Evolutionary conservation across 2,329 filamentous ascomycete genomes (phyloP).

Genomic region (Raffaelea deltoideospora): DNA sequence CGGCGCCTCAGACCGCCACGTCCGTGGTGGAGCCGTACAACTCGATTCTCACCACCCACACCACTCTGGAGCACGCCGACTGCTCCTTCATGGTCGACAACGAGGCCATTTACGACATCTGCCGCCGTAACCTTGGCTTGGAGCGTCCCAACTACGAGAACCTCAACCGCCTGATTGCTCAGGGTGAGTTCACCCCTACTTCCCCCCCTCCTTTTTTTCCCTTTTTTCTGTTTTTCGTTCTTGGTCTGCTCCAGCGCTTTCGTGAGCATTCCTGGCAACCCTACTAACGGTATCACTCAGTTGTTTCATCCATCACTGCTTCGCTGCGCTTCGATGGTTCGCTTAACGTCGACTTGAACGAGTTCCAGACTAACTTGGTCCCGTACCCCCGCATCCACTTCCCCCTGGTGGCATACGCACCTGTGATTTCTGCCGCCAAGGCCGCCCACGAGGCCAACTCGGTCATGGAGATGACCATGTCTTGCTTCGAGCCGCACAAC

Average conservation of each 20-base stretch:
- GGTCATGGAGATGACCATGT: constrained; percentile 95
- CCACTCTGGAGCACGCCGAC: constrained; percentile 97
- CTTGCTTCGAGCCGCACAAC: constrained; percentile 99
- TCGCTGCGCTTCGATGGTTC: constrained; percentile 97
- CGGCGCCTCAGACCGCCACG: constrained; percentile 89
- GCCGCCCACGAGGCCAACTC: constrained; percentile 96
- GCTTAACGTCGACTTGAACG: constrained; percentile 97
- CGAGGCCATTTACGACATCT: constrained; percentile 99
- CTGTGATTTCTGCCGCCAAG: constrained; percentile 89
- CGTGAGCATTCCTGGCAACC: constrained; percentile 12
- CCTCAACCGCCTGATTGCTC: constrained; percentile 95
- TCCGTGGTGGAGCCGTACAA: constrained; percentile 99
- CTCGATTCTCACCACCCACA: constrained; percentile 97
- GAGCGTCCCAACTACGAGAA: constrained; percentile 98
- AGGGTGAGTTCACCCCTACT: constrained; percentile 42
- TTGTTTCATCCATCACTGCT: constrained; percentile 95
- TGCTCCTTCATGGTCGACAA: constrained; percentile 99
- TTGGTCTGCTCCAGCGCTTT: not conserved
- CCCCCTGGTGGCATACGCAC: constrained; percentile 91
- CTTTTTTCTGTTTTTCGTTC: not conserved
- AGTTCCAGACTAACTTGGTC: constrained; percentile 99
- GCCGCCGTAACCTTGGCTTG: constrained; percentile 91
- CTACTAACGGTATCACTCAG: constrained; percentile 30
- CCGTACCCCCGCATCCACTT: constrained; percentile 99
- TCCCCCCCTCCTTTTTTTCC: not conserved